Base-by-base conservation (phyloP, 176 grass and related monocot species). In the Eleusine coracana region DNA sequence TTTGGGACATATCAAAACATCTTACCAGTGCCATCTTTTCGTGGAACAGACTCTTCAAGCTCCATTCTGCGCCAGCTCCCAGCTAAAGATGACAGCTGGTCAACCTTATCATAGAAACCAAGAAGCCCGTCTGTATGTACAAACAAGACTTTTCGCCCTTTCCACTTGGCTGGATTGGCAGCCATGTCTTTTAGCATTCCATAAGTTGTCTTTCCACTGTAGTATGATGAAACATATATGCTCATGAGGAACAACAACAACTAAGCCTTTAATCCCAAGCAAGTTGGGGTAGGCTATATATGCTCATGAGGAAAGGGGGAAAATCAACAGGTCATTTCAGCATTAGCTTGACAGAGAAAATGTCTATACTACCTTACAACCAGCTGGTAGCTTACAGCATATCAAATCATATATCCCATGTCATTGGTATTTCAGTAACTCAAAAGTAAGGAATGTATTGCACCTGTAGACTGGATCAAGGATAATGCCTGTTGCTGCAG, bases 381-480 rank as follows among this genome's bases (percentile, higher is more conserved):
- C 20, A 58, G 39, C 11, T 18, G 73, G 25, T 66, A 60, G 60
- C 51, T 34, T n/a, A n/a, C 9, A 49, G 28, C 63, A 38, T 76
- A 46, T 56, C 1, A 64, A 71, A 77, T 55, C 49, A 76, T 18
- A 73, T 60, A 69, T 42, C 17, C 34, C n/a, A 42, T 16, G 4
- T 2, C 65, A 73, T 36, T 38, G 31, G 0, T 70, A 67, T 20
- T 46, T 68, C 36, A 45, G 21, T 85, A 15, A 15, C 61, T 78
- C 36, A 42, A 46, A 70, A 20, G 21, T 29, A 54, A 61, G 66
- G 10, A 73, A 50, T 72, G 45, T 48, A 63, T 76, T 66, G 45
- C 60, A 99, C 96, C 93, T 99, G 87, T 96, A 99, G 49, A 99
- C 96, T 84, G 96, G 96, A 71, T 96, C 96, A 78, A 99, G 96